Percentiles rank a stretch among this genome's conserved stretches.
Conservation (phyloP, 1,284 basidiomycete genomes). For the Coniferiporia sulphurascens region DNA sequence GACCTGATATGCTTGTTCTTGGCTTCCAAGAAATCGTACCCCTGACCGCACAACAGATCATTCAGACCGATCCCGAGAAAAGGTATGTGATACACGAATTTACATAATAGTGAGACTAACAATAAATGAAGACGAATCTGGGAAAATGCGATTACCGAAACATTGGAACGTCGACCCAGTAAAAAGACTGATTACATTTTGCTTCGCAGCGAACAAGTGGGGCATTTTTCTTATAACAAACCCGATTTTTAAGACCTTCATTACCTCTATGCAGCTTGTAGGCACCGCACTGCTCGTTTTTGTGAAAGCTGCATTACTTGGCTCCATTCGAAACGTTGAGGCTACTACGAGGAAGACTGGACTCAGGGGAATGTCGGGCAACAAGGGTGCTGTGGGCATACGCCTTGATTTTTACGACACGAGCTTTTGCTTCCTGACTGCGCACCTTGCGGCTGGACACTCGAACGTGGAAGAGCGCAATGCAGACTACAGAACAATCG, state of each 20-base stretch:
- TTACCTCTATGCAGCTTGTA: constrained; percentile 59
- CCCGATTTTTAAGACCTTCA: constrained; percentile 2
- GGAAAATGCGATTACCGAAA: constrained; percentile 81
- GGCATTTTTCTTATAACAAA: constrained; percentile 10
- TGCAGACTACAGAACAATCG: constrained; percentile 88
- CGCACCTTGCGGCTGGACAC: constrained; percentile 94
- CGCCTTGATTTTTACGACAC: constrained; percentile 89
- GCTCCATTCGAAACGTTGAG: constrained; percentile 86
- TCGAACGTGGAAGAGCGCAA: constrained; percentile 87
- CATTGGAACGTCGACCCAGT: constrained; percentile 64
- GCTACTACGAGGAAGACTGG: constrained; percentile 95
- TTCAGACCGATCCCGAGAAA: constrained; percentile 95
- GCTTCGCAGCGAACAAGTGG: constrained; percentile 86
- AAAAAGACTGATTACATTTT: constrained; percentile 77
- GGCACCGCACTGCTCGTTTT: constrained; percentile 90
- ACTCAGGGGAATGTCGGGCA: constrained; percentile 93
- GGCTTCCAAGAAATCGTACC: constrained; percentile 99
- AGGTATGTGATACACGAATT: constrained; percentile 39
- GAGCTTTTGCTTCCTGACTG: constrained; percentile 92
- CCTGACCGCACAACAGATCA: constrained; percentile 93
- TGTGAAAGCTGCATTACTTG: constrained; percentile 72
- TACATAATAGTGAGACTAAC: not conserved
- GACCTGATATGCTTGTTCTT: constrained; percentile 87
- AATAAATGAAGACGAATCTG: constrained; percentile 61
- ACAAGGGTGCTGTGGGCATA: constrained; percentile 94